Evolutionary conservation across 257 asterid species (phyloP), one percentile per base, ranked within the genome.

Genomic region (Petrea volubilis): DNA sequence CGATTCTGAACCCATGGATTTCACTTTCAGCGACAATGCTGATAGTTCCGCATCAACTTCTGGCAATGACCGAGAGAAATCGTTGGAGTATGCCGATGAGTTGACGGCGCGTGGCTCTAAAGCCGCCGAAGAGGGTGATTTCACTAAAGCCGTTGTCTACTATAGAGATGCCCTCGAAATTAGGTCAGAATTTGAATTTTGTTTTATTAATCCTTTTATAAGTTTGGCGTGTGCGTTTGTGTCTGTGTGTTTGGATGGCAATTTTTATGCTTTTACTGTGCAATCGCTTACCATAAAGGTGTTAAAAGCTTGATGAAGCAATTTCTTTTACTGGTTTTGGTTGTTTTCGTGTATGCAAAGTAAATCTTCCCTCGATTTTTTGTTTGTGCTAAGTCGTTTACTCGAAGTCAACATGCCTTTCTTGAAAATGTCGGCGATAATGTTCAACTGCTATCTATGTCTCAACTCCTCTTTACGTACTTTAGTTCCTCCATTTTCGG

Each of bases 141-240:
- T 83, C 38, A 72, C 79, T 9, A 93, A 90, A 68, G 97, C 99
- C 41, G 80, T 91, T 33, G 99, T 92, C 27, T 90, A 88, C 84
- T 95, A 76, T 60, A 92, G 98, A 80, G 97, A 98, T 79, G 97
- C 96, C 81, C 90, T 95, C 28, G 99, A 95, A 81, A 90, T 92
- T 69, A 86, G 88, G 99, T 95, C 62, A n/a, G n/a, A n/a, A n/a
- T n/a, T n/a, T n/a, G n/a, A n/a, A n/a, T n/a, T n/a, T n/a, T n/a
- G n/a, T n/a, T n/a, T n/a, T n/a, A n/a, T n/a, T n/a, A n/a, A n/a
- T n/a, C n/a, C n/a, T n/a, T n/a, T n/a, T n/a, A n/a, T n/a, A n/a
- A n/a, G n/a, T n/a, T n/a, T n/a, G n/a, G n/a, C n/a, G n/a, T n/a
- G n/a, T n/a, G n/a, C n/a, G 23, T 17, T 31, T 33, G 36, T 50